These are phyloP conservation scores for Mytilinidion resinicola DNA, from an alignment of 495 filamentous ascomycete genomes.

Conservation along the genomic window DNA sequence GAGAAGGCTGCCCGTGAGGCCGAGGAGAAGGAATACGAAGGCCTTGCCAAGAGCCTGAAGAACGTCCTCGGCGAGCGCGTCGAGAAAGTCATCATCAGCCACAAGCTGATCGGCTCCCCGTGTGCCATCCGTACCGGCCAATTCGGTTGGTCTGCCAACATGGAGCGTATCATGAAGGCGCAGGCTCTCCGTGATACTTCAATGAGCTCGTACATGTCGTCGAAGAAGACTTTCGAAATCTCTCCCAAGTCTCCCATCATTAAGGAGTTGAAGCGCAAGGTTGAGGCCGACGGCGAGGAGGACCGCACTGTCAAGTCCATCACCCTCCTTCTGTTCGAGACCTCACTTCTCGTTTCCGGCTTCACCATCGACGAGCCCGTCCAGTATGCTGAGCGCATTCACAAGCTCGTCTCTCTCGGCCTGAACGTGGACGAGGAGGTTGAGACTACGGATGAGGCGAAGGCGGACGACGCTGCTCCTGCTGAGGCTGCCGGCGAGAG, in stretches of 20 bases:
- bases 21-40: conserved; percentile 97
- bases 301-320: conserved; percentile 98
- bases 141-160: conserved; percentile 99
- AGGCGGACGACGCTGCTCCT: conserved; percentile 50
- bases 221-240: conserved; percentile 99
- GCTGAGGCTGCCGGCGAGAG: conserved; percentile 55
- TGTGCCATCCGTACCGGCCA: conserved; percentile 99
- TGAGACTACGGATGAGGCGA: conserved; percentile 60
- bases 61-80: conserved; percentile 99
- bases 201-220: conserved; percentile 99
- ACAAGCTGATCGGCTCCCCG: conserved; percentile 93
- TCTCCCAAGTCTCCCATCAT: conserved; percentile 97
- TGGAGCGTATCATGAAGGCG: conserved; percentile 99
- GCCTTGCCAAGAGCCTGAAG: conserved; percentile 91
- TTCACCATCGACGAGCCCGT: conserved; percentile 99
- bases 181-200: conserved; percentile 99
- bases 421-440: conserved; percentile 92
- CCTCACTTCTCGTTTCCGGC: conserved; percentile 92
- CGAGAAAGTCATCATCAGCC: conserved; percentile 98
- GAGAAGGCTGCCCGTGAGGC: conserved; percentile 96
- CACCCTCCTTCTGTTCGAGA: conserved; percentile 96
- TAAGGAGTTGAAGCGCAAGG: conserved; percentile 97
- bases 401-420: conserved; percentile 95
- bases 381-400: conserved; percentile 94
- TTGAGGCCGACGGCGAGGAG: conserved; percentile 92